Base-by-base conservation (phyloP, 129 eudicot genomes). In the Arctium lappa region DNA sequence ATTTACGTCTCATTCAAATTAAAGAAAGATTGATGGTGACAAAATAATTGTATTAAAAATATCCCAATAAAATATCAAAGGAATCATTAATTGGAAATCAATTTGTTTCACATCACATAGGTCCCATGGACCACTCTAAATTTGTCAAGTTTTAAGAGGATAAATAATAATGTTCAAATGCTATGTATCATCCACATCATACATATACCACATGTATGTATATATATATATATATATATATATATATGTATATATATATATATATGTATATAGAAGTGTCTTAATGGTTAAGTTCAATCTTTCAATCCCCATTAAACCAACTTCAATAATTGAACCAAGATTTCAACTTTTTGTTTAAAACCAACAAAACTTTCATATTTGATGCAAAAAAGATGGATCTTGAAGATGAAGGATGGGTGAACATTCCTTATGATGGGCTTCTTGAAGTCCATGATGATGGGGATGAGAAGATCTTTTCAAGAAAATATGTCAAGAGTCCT, bases 391-490 rank as follows among this genome's bases (percentile, higher is more conserved):
- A 86, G 75, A 89, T 91, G 97, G 98, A 91, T 91, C 86, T 93
- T 88, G 89, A 94, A 40, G 94, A 90, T 87, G 88, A 94, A 63
- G 94, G 80, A 63, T 94, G 98, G 98, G 98, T 88, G 69, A 77
- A 90, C 72, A 80, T 94, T 48, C 88, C 89, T 86, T 85, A 91
- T 77, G 92, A 93, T 40, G 93, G 88, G n/a, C 85, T 84, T 70
- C 94, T 91, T 71, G 92, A 94, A 72, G 82, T 86, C 83, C 85
- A 87, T 71, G 89, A 87, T 27, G 92, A 94, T 71, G 91, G 81
- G 3, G 97, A 86, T 16, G 85, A 89, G 31, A 81, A 87, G 53
- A 71, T 79, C 38, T 88, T 88, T 78, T 84, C 93, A 2, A 82
- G 90, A 82, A 87, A 87, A 66, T 80, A 74, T 76, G 86, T 69